phyloP scores from a whole-genome alignment of 1,139 yeast species.

The Geotrichum reessii region DNA sequence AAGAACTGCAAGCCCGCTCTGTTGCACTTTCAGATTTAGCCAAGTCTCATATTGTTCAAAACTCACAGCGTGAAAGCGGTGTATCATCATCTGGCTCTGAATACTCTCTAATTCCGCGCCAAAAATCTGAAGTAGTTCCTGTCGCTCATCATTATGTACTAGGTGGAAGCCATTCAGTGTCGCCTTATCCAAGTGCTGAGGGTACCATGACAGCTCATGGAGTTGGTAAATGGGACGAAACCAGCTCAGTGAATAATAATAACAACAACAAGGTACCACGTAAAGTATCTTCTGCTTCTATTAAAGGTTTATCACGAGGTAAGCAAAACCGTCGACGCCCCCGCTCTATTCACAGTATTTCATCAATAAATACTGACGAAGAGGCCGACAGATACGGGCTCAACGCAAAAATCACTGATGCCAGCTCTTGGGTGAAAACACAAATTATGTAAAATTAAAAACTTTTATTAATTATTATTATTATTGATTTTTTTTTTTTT shows the following conservation, averaged over 20 bases:
- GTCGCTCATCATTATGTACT: background rate
- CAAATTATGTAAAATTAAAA: background rate
- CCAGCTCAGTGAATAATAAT: background rate
- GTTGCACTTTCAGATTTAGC: constrained; percentile 5
- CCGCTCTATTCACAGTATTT: background rate
- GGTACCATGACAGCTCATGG: background rate
- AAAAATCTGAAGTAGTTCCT: background rate
- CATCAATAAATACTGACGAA: background rate
- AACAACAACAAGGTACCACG: constrained; percentile 5
- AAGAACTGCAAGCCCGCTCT: constrained; percentile 29
- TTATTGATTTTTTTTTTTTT: background rate
- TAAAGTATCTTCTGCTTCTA: constrained; percentile 8
- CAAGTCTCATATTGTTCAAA: background rate
- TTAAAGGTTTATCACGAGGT: constrained; percentile 13
- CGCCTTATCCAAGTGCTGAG: constrained; percentile 14
- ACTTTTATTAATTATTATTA: background rate
- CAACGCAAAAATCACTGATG: background rate
- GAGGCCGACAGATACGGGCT: background rate
- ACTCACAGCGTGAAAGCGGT: background rate
- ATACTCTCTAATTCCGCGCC: background rate
- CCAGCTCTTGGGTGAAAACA: background rate
- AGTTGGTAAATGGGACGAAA: background rate
- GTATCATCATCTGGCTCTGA: background rate
- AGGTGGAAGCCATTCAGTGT: background rate
- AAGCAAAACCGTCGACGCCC: constrained; percentile 13